Evolutionary conservation across 441 rosid genomes (phyloP).

Genomic region (Aquilaria agallochum): DNA sequence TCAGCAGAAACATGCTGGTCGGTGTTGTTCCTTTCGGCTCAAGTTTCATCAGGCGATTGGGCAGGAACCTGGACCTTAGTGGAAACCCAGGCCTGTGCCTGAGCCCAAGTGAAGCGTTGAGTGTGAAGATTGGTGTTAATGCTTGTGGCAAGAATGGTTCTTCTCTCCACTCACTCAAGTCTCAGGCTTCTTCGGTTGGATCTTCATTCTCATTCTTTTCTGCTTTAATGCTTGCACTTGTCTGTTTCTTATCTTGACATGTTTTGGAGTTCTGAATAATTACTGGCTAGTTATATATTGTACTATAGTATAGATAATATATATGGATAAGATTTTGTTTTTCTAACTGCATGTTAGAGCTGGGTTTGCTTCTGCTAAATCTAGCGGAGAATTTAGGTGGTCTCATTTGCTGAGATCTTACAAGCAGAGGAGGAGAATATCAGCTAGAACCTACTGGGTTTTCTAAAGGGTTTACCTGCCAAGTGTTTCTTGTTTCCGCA

Average conservation of each 20-base stretch:
- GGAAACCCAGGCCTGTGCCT: constrained; percentile 78
- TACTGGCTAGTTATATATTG: too few relatives aligned
- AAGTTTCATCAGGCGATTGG: constrained; percentile 53
- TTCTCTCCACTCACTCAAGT: constrained; percentile 28
- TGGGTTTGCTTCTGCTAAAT: not conserved
- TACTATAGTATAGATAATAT: too few relatives aligned
- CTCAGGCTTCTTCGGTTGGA: constrained; percentile 36
- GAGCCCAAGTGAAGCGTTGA: constrained; percentile 50
- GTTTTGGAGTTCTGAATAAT: not conserved
- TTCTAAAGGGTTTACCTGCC: not conserved
- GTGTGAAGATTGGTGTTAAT: constrained; percentile 57
- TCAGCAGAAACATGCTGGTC: constrained; percentile 58
- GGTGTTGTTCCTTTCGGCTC: constrained; percentile 75
- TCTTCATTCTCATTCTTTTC: constrained; percentile 25
- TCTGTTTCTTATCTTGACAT: too few relatives aligned
- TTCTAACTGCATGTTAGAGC: not conserved
- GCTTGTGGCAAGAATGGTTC: constrained; percentile 46
- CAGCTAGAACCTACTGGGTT: constrained; percentile 6
- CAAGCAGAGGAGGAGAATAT: constrained; percentile 3
- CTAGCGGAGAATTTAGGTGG: constrained; percentile 8
- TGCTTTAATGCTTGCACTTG: constrained; percentile 6
- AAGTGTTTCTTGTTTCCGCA: not conserved
- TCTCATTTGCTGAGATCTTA: constrained; percentile 5
- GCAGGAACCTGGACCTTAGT: constrained; percentile 78
- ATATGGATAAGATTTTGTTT: not conserved